Evolutionary conservation across 2,329 filamentous ascomycete genomes (phyloP).

Genomic region (Penicillium sp.): DNA sequence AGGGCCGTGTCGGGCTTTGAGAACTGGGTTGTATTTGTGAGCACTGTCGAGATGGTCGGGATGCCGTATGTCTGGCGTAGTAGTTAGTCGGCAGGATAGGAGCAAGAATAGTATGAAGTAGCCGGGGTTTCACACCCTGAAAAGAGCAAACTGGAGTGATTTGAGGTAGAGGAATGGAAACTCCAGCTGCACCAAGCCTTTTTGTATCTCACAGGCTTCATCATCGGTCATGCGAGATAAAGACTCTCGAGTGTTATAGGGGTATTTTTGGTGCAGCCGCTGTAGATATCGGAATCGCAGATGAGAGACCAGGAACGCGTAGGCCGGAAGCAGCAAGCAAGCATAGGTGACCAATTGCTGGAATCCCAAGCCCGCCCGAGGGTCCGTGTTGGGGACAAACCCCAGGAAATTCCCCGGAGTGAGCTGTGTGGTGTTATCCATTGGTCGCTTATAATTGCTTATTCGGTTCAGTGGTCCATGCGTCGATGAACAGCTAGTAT

Average conservation of each 20-base stretch:
- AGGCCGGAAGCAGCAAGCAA: no score
- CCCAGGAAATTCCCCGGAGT: no score
- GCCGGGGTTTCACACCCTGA: slow-evolving; percentile 43
- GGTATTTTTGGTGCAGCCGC: slow-evolving; percentile 35
- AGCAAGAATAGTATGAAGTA: no score
- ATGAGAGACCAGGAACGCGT: no score
- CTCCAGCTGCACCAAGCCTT: slow-evolving; percentile 42
- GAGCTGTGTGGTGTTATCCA: no score
- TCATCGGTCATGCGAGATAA: slow-evolving; percentile 47
- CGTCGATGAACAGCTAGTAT: no score
- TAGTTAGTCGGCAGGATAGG: no score
- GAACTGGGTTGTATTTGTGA: slow-evolving; percentile 46
- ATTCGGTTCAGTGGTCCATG: no score
- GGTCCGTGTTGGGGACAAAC: no score
- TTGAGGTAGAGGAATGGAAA: slow-evolving; percentile 48
- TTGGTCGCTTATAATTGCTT: no score
- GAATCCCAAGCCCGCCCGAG: no score
- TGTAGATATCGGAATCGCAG: slow-evolving; percentile 31
- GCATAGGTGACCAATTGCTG: no score
- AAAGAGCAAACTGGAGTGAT: slow-evolving; percentile 51
- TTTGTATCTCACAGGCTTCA: slow-evolving; percentile 46
- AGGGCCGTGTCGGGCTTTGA: slow-evolving; percentile 38
- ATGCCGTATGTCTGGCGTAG: slow-evolving; percentile 48
- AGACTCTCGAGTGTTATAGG: slow-evolving; percentile 40
- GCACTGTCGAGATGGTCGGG: slow-evolving; percentile 47